Evolutionary conservation across 2,329 filamentous ascomycete species (phyloP), one percentile per base, ranked within the genome.

Genomic region (Ilyonectria mors-panacis): DNA sequence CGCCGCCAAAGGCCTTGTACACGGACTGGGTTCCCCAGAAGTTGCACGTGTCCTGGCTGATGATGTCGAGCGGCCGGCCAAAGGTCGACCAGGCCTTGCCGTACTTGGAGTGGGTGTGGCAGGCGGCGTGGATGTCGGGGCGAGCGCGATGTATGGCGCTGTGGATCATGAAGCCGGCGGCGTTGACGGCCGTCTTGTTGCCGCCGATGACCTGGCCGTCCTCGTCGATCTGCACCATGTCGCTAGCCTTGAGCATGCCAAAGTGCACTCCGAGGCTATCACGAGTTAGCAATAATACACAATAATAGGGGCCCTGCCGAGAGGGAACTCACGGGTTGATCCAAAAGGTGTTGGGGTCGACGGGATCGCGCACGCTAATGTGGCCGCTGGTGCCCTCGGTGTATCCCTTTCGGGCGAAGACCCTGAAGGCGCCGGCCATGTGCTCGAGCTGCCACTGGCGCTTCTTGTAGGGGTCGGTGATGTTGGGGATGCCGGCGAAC

Each of bases 351-450:
- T 88, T 79, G 0, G 82, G 80, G 67, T 86, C 79, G 70, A 90
- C 86, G 0, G 89, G 89, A 72, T 92, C 90, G 10, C 89, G 83
- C 0, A 91, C 86, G 6, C 80, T 84, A 65, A 92, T 92, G 75
- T 92, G 89, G 0, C 90, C 89, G 23, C 82, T 82, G 79, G 90
- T 89, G 47, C 90, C 89, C 76, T 92, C 89, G 0, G 85, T 87
- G 77, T 78, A 85, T 6, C 84, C 83, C 28, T 81, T 72, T 47
- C 81, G 80, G 2, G 81, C 81, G 73, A 85, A 85, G 15, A 85
- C 79, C 33, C 84, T 77, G 62, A 85, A 85, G 1, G 84, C 83
- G 19, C 79, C 76, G 1, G 80, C 84, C 72, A 85, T 78, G 55
- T 84, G 79, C 15, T 84, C 72, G 7, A 79, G 70, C 68, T 77